Evolutionary conservation across 2,329 filamentous ascomycete species (phyloP), one percentile per base, ranked within the genome.

Genomic region (Paraphaeosphaeria minitans): DNA sequence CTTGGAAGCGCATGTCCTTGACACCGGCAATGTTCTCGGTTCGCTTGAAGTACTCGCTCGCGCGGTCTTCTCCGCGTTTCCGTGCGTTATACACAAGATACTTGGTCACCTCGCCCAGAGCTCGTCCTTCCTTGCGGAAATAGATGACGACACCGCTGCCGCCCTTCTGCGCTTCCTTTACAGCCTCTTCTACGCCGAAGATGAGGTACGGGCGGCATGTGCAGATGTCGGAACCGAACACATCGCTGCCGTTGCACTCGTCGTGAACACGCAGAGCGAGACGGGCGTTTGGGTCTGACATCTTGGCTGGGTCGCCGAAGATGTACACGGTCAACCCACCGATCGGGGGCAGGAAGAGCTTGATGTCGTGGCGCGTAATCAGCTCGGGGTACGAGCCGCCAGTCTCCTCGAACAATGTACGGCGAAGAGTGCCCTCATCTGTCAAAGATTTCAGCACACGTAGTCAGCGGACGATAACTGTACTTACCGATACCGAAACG

Each of bases 1-100:
- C 94, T 81, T 98, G 95, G 84, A 98, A 98, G 41, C 95, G 89
- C 94, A 98, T 98, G 75, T 90, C 83, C 75, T 97, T 96, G 66
- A 98, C 94, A 61, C 95, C 95, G 9, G 95, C 95, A 75, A 99
- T 96, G 75, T 97, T 97, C 79, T 97, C 94, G n/a, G 94, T 98
- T 57, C 95, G 85, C 79, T 94, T 90, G 82, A 98, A 98, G 80
- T 98, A 98, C 77, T 96, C 92, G 68, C 90, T 94, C 22, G 93
- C 93, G 59, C 73, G 86, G 78, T 93, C 90, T 63, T 87, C 85
- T 64, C 90, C 90, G 68, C 90, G 87, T 80, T 94, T 95, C 41
- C 76, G 65, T 42, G 90, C 90, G 74, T 94, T 95, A 82, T 94
- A 85, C 72, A 96, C 93, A 75, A 89, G 78, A 63, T 89, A 89